phyloP scores from a whole-genome alignment of 257 asterid genomes.

The Solanum rostratum region DNA sequence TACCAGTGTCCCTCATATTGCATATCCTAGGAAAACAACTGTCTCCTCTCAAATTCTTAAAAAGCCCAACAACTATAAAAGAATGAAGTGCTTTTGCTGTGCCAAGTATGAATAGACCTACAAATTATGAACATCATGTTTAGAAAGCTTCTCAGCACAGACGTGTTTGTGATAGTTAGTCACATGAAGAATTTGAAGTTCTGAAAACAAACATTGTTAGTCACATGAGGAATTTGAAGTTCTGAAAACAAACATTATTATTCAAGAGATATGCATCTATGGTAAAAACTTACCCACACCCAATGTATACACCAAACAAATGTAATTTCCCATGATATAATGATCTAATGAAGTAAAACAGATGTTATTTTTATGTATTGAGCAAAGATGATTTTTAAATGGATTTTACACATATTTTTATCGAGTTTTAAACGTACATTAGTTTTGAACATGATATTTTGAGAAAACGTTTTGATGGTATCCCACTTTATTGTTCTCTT shows the following conservation, averaged over 20 bases:
- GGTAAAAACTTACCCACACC: too few relatives aligned
- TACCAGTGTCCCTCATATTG: slow-evolving; percentile 36
- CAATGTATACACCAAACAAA: too few relatives aligned
- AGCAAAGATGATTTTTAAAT: too few relatives aligned
- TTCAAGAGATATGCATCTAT: background rate
- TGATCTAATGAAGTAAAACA: too few relatives aligned
- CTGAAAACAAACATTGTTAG: background rate
- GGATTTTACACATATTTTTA: too few relatives aligned
- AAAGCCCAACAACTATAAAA: background rate
- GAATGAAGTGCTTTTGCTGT: background rate
- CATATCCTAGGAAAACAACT: slow-evolving; percentile 14
- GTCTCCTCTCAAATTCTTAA: background rate
- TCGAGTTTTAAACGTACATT: too few relatives aligned
- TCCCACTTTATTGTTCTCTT: too few relatives aligned
- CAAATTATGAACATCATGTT: background rate
- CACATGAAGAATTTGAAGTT: background rate
- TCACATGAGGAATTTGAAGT: background rate
- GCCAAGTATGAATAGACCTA: background rate
- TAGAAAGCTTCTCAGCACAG: background rate
- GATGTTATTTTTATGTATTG: too few relatives aligned
- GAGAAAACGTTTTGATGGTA: too few relatives aligned
- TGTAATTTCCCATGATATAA: too few relatives aligned
- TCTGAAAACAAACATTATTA: background rate
- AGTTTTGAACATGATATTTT: too few relatives aligned
- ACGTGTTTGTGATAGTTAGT: background rate